phyloP scores from a whole-genome alignment of 2,329 filamentous ascomycete genomes.

The Scedosporium apiospermum region DNA sequence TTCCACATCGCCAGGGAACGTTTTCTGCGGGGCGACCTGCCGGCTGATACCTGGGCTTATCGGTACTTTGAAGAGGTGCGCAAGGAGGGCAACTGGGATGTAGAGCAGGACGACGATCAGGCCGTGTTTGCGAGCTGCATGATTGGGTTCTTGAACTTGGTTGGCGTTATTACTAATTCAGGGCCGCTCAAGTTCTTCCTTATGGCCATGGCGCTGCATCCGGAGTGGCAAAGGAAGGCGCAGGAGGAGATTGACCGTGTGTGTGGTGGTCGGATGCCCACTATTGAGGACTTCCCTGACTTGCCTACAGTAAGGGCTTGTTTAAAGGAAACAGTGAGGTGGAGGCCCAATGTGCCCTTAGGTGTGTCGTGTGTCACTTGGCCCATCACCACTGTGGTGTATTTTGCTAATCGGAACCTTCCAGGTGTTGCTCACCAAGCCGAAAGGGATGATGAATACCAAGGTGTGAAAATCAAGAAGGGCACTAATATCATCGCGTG shows the following conservation, averaged over 20 bases:
- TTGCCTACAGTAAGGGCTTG: slow-evolving; percentile 45
- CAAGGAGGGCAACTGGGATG: slow-evolving; percentile 25
- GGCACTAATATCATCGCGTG: slow-evolving; percentile 38
- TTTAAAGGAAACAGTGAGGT: slow-evolving; percentile 47
- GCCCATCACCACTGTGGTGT: slow-evolving; percentile 1
- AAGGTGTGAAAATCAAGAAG: slow-evolving; percentile 36
- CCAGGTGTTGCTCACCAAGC: slow-evolving; percentile 37
- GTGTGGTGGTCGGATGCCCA: slow-evolving; percentile 43
- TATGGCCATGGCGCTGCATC: slow-evolving; percentile 42
- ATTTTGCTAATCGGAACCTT: background rate
- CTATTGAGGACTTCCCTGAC: slow-evolving; percentile 35
- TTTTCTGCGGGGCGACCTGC: slow-evolving; percentile 29
- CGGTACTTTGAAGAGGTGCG: slow-evolving; percentile 35
- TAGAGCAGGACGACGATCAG: slow-evolving; percentile 31
- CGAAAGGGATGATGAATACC: slow-evolving; percentile 34
- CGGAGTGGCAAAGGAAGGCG: slow-evolving; percentile 40
- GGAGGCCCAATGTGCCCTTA: slow-evolving; percentile 45
- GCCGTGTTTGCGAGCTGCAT: slow-evolving; percentile 39
- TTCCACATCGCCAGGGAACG: slow-evolving; percentile 30
- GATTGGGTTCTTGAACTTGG: slow-evolving; percentile 41
- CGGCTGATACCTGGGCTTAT: slow-evolving; percentile 36
- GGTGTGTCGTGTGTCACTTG: slow-evolving; percentile 19
- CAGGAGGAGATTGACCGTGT: slow-evolving; percentile 49
- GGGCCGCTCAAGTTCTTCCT: slow-evolving; percentile 41
- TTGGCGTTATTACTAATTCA: slow-evolving; percentile 39